Base-by-base conservation (phyloP, 176 grass and related monocot genomes). In the Aegilops umbellulata region DNA sequence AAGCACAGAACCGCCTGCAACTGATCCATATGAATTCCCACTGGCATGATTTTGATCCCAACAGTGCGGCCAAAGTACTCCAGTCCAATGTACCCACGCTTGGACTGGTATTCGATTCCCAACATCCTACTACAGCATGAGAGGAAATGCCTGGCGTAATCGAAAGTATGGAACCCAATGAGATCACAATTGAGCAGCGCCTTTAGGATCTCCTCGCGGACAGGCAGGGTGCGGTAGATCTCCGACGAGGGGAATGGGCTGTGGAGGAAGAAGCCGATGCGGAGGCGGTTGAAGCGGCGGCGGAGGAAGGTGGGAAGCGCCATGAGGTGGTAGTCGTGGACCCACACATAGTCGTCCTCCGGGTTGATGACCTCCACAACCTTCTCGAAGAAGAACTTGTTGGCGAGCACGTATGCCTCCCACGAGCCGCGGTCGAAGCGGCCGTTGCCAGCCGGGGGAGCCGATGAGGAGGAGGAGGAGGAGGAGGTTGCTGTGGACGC, bases 291-390 rank as follows among this genome's bases (percentile, higher is more conserved):
- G 88, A 99, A 99, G 13, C 97, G 41, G 64, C 94, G 94, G 27
- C 97, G 84, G 72, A 99, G 97, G 82, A 99, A 99, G 51, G 94
- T 97, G 1, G 97, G 97, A n/a, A 99, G 92, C 11, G 89, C 97
- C 97, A 99, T 99, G 69, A 99, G 90, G 70, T 99, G 97, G 88
- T 99, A 99, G 71, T 99, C 97, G 38, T 99, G 97, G 75, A 99
- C 90, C 97, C 97, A 99, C 0, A 99, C 89, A 36, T 97, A 99
- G 84, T 99, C 97, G 19, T 99, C 97, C 71, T 99, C 97, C 22
- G 97, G 97, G 66, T 97, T 99, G 76, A 99, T 92, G 15, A 99
- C 88, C 87, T 99, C 97, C 8, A 97, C 85, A 6, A 99, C 82
- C 82, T 94, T 92, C 89, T 99, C 92, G 27, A 90, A 94, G 89